These are phyloP conservation scores for Miamiensis avidus DNA, from an alignment of 169 alveolate species.

Conservation along the genomic window DNA sequence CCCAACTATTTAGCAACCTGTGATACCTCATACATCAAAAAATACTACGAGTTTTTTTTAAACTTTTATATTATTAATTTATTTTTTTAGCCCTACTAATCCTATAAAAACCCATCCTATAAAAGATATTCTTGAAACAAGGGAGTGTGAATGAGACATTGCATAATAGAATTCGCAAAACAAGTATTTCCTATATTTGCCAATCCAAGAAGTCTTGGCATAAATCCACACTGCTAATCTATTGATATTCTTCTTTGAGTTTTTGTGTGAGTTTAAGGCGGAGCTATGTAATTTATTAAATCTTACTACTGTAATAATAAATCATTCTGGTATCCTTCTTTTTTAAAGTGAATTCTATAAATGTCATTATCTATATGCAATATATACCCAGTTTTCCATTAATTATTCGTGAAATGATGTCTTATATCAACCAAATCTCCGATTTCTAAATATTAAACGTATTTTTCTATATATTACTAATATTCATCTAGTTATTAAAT, in stretches of 20 bases:
- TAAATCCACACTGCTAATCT: not conserved
- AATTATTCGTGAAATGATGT: conserved; percentile 28
- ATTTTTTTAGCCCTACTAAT: too few species aligned
- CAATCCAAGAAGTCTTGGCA: conserved; percentile 6
- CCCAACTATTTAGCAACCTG: conserved; percentile 15
- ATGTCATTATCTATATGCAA: conserved; percentile 1
- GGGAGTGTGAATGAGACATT: conserved; percentile 27
- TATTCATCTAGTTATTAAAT: too few species aligned
- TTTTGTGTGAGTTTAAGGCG: conserved; percentile 8
- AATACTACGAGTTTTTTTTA: conserved; percentile 3
- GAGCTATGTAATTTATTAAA: not conserved
- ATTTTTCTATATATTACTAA: not conserved
- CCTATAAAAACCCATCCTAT: too few species aligned
- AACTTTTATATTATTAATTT: conserved; percentile 3
- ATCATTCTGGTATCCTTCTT: conserved; percentile 25
- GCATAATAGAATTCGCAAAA: conserved; percentile 15
- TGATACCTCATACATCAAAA: conserved; percentile 26
- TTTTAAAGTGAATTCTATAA: conserved; percentile 12
- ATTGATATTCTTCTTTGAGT: not conserved
- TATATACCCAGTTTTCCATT: not conserved
- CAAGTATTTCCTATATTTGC: conserved; percentile 35
- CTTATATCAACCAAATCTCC: conserved; percentile 21
- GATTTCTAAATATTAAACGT: not conserved
- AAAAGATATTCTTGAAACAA: conserved; percentile 20
- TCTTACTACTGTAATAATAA: not conserved